Percentiles rank a stretch among this genome's conserved stretches.
phyloP scores from a whole-genome alignment of 106 monocot genomes.

The Alisma plantagoaquatica region DNA sequence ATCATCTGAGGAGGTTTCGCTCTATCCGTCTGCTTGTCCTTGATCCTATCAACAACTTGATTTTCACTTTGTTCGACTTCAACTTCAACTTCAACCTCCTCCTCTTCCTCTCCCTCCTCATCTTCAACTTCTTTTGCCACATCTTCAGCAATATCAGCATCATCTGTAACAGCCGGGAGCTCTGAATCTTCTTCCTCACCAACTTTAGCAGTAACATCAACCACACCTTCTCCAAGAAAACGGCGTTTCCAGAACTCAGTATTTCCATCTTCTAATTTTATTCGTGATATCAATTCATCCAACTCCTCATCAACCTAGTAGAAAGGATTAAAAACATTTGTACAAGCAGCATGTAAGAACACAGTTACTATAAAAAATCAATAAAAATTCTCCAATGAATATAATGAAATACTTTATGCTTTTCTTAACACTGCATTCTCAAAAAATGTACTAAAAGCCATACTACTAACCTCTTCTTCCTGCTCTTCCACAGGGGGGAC shows the following conservation, averaged over 20 bases:
- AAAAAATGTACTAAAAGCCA: too few species aligned
- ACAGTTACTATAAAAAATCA: too few species aligned
- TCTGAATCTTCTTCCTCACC: conserved; percentile 38
- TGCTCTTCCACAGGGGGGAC: conserved; percentile 92
- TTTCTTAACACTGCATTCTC: too few species aligned
- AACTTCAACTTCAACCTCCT: conserved; percentile 28
- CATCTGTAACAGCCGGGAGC: conserved; percentile 38
- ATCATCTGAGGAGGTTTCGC: conserved; percentile 84
- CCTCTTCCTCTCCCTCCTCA: conserved; percentile 73
- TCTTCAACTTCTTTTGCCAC: conserved; percentile 54
- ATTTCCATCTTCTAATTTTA: conserved; percentile 83
- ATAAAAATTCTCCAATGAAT: too few species aligned
- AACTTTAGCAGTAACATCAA: conserved; percentile 28
- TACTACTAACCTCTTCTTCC: conserved; percentile 98
- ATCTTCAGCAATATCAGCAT: conserved; percentile 45
- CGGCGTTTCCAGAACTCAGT: conserved; percentile 89
- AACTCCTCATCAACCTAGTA: conserved; percentile 90
- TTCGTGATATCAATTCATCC: conserved; percentile 83
- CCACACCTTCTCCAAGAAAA: conserved; percentile 84
- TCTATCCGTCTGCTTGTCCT: conserved; percentile 69
- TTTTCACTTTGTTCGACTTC: conserved; percentile 53
- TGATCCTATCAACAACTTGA: conserved; percentile 41
- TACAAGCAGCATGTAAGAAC: too few species aligned
- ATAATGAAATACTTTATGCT: too few species aligned
- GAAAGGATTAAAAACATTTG: too few species aligned